A percentile compares a stretch with the other conserved stretches of the same genome.
Conservation (phyloP, 345 rosid genomes). For the Physaria fendleri region DNA sequence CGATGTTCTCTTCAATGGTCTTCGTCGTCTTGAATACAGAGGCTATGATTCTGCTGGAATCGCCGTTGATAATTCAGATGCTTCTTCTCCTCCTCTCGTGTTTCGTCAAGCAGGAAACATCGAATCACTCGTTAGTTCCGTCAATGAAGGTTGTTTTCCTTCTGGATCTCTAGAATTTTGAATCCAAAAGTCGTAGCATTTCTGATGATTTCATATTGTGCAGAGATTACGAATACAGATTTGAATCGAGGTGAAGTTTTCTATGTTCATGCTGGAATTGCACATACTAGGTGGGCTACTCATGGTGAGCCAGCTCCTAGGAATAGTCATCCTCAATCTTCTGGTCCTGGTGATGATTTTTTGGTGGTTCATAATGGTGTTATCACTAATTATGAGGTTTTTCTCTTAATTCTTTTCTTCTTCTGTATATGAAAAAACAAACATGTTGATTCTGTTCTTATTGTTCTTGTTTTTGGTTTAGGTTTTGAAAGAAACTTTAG, state of each 20-base stretch:
- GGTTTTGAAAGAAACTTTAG: constrained; percentile 71
- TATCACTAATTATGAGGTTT: constrained; percentile 82
- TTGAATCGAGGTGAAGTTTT: constrained; percentile 69
- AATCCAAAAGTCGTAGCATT: neutral
- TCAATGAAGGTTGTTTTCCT: constrained; percentile 53
- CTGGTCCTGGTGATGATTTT: constrained; percentile 79
- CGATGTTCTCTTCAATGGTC: constrained; percentile 87
- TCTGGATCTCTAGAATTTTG: constrained; percentile 13
- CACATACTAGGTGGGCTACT: constrained; percentile 97
- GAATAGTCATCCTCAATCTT: constrained; percentile 88
- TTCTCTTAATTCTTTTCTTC: constrained; percentile 22
- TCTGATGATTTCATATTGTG: neutral
- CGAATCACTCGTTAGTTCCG: constrained; percentile 91
- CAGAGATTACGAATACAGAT: constrained; percentile 60
- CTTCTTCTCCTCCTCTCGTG: constrained; percentile 43
- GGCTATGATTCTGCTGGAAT: constrained; percentile 96
- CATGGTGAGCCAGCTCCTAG: constrained; percentile 94
- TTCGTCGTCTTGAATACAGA: constrained; percentile 92
- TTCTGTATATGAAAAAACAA: neutral
- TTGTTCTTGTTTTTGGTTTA: constrained; percentile 21
- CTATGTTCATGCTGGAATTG: constrained; percentile 82
- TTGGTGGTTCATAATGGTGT: constrained; percentile 95
- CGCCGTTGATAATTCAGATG: constrained; percentile 52
- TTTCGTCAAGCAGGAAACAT: constrained; percentile 93
- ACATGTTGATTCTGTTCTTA: neutral